Percentiles rank a stretch among this genome's conserved stretches.
Evolutionary conservation across 2,329 filamentous ascomycete genomes (phyloP).

Genomic region (Pyrenophora teres): DNA sequence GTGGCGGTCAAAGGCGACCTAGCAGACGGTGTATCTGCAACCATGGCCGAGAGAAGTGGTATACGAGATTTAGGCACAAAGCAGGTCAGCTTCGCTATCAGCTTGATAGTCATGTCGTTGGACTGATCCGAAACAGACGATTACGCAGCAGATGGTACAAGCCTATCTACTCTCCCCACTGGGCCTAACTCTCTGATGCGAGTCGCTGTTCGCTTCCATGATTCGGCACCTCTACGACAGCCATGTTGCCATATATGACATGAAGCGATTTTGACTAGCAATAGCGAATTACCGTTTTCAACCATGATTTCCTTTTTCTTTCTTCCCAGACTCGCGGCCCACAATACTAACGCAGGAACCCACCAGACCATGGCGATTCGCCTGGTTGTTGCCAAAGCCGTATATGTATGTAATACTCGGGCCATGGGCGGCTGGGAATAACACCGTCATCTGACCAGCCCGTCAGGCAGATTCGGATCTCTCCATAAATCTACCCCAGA

Average conservation of each 20-base stretch:
- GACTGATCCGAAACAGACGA: neutral
- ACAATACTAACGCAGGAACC: constrained; percentile 13
- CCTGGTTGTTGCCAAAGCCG: neutral
- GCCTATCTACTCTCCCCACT: neutral
- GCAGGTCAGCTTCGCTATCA: constrained; percentile 1
- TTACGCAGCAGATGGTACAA: neutral
- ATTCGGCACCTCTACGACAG: neutral
- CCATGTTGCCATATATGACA: neutral
- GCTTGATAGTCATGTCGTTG: neutral
- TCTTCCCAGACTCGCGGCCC: neutral
- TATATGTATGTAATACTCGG: too few relatives aligned
- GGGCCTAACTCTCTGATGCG: neutral
- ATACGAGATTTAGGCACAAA: neutral
- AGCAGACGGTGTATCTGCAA: too few relatives aligned
- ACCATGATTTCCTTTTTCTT: neutral
- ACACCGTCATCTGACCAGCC: too few relatives aligned
- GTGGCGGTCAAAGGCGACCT: neutral
- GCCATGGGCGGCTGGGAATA: neutral
- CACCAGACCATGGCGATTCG: neutral
- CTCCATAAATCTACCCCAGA: too few relatives aligned
- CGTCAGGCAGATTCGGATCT: too few relatives aligned
- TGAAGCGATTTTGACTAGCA: neutral
- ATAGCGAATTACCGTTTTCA: neutral
- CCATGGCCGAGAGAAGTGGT: neutral
- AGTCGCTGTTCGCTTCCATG: neutral